Base-by-base conservation (phyloP, 2,329 filamentous ascomycete genomes). In the Penicillium glabrum region DNA sequence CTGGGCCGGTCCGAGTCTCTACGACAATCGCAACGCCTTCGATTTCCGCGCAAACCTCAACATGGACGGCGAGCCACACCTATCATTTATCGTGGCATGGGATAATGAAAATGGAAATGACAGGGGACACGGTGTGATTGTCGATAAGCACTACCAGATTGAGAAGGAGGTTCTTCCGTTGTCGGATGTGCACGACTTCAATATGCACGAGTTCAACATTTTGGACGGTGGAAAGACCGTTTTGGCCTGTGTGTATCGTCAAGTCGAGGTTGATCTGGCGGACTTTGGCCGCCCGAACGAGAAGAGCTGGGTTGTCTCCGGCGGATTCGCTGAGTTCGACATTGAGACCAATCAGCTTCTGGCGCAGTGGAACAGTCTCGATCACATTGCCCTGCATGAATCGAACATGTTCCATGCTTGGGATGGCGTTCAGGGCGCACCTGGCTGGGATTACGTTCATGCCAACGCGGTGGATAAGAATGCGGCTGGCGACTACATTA, bases 11-110 rank as follows among this genome's bases (percentile, higher is more conserved):
- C 79, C 78, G 27, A 77, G 76, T 55, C 67, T 75, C 51, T 74
- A 73, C 57, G 77, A 80, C 31, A 80, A 81, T 14, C 77, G 75
- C 50, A 80, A 78, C 46, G 72, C 75, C 46, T 80, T 81, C 67
- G 76, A 78, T 51, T 79, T 80, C 54, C 76, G 76, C 51, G 75
- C 77, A 29, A 80, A 77, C 51, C 63, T 71, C 55, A 67, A 69
- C 47, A 80, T 80, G 62, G 73, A 78, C 49, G 75, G 74, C 21
- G 67, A 72, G 45, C 66, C 75, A 27, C 75, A 81, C 61, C 61
- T 83, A 21, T 82, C 79, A 54, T 82, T 79, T 63, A 81, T 80
- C 64, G 69, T 71, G 26, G 63, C 68, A 11, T 69, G 66, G 60
- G 55, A 62, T 7, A 58, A 57, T 16, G 58, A 76, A 44, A 73